Base-by-base conservation (phyloP, 495 filamentous ascomycete genomes). In the Clavariopsis aquatica region DNA sequence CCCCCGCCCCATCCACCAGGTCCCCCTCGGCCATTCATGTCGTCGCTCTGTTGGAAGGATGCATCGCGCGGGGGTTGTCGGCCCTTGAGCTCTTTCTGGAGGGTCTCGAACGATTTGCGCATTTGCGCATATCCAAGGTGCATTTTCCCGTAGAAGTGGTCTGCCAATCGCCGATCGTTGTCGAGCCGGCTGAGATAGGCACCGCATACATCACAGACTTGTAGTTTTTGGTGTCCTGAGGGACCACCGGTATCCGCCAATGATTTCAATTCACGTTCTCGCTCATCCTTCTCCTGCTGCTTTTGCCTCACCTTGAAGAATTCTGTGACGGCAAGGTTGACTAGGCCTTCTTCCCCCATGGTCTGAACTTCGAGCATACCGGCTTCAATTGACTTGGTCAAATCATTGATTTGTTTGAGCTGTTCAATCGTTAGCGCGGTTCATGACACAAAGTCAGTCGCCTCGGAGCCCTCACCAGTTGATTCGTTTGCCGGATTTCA, bases 121-220 rank as follows among this genome's bases (percentile, higher is more conserved):
- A 98, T 98, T 78, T 96, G 90, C 34, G 94, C 93, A 74, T 97
- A 98, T 0, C 94, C 94, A 72, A 98, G 80, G 72, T 98, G 94
- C 95, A 98, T 98, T 80, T 98, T 98, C 29, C 94, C 94, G 74
- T 96, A 98, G 76, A 98, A 98, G 72, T 98, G 94, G 75, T 98
- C 94, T 27, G 94, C 94, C 75, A 98, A 72, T 28, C 94, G 81
- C 20, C 94, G 83, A 72, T 98, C 94, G 71, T 98, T 98, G 73
- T 98, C 94, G 24, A 98, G 84, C 20, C 94, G 77, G 57, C 84
- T 88, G 57, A 98, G 81, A 73, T 98, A 98, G 2, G 94, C 94
- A 53, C 89, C 93, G 77, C 94, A 98, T 1, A 98, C 95, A 76
- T 98, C 94, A 82, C 94, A 98, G 20, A 98, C 94, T 76, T 98